These are phyloP conservation scores for Voacanga thouarsii DNA, from an alignment of 257 asterid species.

Conservation along the genomic window DNA sequence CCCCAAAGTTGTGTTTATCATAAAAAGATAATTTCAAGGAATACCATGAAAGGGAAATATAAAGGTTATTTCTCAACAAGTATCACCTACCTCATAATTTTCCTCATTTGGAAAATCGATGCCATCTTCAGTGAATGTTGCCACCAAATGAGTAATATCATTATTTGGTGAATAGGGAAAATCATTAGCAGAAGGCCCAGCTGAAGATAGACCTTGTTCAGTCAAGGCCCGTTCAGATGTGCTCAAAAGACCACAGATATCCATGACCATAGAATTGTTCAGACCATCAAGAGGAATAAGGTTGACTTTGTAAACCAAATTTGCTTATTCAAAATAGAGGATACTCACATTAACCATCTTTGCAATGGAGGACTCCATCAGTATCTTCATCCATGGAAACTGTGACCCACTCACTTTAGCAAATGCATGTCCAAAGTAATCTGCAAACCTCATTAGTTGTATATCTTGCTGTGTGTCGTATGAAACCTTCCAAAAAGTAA, in stretches of 20 bases:
- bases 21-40: not conserved
- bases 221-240: slow-evolving; percentile 19
- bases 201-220: slow-evolving; percentile 34
- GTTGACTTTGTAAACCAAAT: not conserved
- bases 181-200: slow-evolving; percentile 26
- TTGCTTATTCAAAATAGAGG: not conserved
- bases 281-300: not conserved
- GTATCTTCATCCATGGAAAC: slow-evolving; percentile 47
- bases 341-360: slow-evolving; percentile 48
- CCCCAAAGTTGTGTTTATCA: no score
- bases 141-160: slow-evolving; percentile 40
- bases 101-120: no score
- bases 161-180: slow-evolving; percentile 27
- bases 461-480: slow-evolving; percentile 41
- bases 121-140: no score
- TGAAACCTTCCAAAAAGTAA: slow-evolving; percentile 22
- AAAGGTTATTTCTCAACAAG: no score
- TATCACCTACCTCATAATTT: no score
- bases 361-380: slow-evolving; percentile 35
- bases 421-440: slow-evolving; percentile 44
- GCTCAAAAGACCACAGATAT: slow-evolving; percentile 26
- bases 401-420: slow-evolving; percentile 35
- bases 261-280: slow-evolving; percentile 14
- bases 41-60: not conserved
- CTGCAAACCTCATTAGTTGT: slow-evolving; percentile 47